A percentile compares a stretch with the other conserved stretches of the same genome.
These are phyloP conservation scores for Fonsecaea monophora DNA, from an alignment of 2,329 filamentous ascomycete species.

Conservation along the genomic window DNA sequence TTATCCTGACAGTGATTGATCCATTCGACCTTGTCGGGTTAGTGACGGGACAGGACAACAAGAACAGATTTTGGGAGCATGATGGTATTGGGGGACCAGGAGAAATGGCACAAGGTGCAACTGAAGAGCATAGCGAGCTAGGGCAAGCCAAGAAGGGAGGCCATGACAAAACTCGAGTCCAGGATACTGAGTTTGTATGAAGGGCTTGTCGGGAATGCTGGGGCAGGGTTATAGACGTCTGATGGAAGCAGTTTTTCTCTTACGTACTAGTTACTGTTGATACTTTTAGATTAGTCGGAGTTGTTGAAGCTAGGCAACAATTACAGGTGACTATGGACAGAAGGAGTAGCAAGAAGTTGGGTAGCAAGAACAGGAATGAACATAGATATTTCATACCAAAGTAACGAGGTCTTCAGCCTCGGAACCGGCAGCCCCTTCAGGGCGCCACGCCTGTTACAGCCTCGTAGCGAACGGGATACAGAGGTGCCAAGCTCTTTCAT, in stretches of 20 bases:
- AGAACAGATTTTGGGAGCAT: constrained; percentile 51
- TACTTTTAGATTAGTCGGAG: background rate
- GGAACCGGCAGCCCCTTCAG: background rate
- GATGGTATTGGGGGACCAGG: constrained; percentile 38
- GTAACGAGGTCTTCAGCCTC: background rate
- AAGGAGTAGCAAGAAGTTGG: background rate
- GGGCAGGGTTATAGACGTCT: background rate
- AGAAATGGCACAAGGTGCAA: background rate
- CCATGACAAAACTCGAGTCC: constrained; percentile 3
- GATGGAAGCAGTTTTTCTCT: background rate
- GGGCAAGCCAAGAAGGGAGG: background rate
- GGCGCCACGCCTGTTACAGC: background rate
- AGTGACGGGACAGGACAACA: constrained; percentile 46
- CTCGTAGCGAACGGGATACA: background rate
- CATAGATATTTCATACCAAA: background rate
- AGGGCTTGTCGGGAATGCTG: background rate
- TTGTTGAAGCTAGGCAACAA: background rate
- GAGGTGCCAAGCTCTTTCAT: constrained; percentile 2
- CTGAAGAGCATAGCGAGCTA: background rate
- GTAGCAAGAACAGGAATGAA: background rate
- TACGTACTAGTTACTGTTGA: background rate
- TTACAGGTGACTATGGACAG: background rate
- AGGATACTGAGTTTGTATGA: background rate
- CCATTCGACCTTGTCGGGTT: constrained; percentile 52
- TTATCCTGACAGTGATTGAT: constrained; percentile 52